phyloP scores from a whole-genome alignment of 2,329 filamentous ascomycete genomes.

The Chalara sp. region DNA sequence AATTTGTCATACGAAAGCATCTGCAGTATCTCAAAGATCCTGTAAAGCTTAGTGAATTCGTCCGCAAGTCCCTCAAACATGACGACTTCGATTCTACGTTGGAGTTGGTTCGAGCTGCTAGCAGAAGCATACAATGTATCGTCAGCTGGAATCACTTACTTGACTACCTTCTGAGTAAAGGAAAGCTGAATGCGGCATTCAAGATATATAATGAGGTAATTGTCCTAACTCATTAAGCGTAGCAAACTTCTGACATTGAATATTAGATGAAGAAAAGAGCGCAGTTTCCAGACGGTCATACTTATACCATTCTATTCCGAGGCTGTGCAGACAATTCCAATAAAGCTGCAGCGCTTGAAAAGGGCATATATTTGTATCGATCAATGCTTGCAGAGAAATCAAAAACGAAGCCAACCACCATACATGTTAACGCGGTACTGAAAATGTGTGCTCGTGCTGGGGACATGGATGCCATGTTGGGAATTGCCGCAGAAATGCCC shows the following conservation, averaged over 20 bases:
- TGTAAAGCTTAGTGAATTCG: conserved; percentile 62
- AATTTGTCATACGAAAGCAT: conserved; percentile 12
- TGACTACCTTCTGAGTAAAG: conserved; percentile 57
- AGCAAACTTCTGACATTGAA: background rate
- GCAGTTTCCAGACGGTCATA: conserved; percentile 72
- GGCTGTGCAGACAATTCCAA: conserved; percentile 61
- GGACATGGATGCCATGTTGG: conserved; percentile 77
- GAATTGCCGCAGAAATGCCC: conserved; percentile 66
- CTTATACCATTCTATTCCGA: conserved; percentile 76
- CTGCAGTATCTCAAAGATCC: conserved; percentile 47
- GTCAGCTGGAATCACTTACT: conserved; percentile 90
- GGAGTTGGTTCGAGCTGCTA: conserved; percentile 62
- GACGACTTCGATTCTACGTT: conserved; percentile 61
- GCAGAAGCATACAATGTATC: conserved; percentile 52
- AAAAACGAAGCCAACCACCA: conserved; percentile 63
- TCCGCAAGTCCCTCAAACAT: conserved; percentile 52
- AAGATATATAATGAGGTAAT: conserved; percentile 83
- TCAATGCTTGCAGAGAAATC: conserved; percentile 60
- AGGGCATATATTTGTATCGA: conserved; percentile 71
- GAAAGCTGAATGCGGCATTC: conserved; percentile 57
- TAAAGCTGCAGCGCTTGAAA: conserved; percentile 51
- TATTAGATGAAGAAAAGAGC: conserved; percentile 87
- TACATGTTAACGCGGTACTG: conserved; percentile 85
- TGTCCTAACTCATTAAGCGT: conserved; percentile 3
- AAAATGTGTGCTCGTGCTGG: conserved; percentile 68